phyloP scores from a whole-genome alignment of 2,329 filamentous ascomycete genomes.

The Clonostachys chloroleuca region DNA sequence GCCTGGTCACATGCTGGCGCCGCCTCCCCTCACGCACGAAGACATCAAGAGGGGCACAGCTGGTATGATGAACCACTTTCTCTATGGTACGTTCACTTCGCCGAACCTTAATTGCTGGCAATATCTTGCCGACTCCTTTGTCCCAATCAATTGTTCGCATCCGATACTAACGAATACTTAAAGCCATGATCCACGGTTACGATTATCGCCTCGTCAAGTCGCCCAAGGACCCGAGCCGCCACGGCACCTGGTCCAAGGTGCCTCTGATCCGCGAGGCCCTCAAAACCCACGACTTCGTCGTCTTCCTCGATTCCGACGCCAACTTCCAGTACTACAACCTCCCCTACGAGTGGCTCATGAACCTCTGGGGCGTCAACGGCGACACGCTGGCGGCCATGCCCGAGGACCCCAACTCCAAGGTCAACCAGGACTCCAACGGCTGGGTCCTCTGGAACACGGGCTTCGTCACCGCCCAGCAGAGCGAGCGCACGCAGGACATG shows the following conservation, averaged over 20 bases:
- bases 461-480: slow-evolving; percentile 32
- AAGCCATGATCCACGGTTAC: slow-evolving; percentile 37
- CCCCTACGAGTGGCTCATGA: slow-evolving; percentile 42
- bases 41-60: slow-evolving; percentile 1
- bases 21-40: background rate
- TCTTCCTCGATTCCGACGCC: slow-evolving; percentile 39
- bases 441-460: slow-evolving; percentile 31
- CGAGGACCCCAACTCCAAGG: slow-evolving; percentile 31
- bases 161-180: background rate
- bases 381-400: slow-evolving; percentile 38
- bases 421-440: slow-evolving; percentile 28
- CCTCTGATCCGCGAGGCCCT: slow-evolving; percentile 29
- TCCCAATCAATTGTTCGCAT: too few relatives aligned
- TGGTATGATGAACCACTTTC: slow-evolving; percentile 28
- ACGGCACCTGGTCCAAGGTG: slow-evolving; percentile 41
- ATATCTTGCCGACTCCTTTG: too few relatives aligned
- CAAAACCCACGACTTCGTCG: slow-evolving; percentile 30
- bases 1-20: background rate
- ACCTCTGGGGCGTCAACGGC: slow-evolving; percentile 34
- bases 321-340: slow-evolving; percentile 33
- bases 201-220: slow-evolving; percentile 41
- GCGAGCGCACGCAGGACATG: slow-evolving; percentile 7
- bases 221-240: slow-evolving; percentile 30
- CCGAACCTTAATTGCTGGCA: background rate
- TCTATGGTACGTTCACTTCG: slow-evolving; percentile 13